Conservation (phyloP, 164 flowering plant species). For the Stephania yunnanensis region DNA sequence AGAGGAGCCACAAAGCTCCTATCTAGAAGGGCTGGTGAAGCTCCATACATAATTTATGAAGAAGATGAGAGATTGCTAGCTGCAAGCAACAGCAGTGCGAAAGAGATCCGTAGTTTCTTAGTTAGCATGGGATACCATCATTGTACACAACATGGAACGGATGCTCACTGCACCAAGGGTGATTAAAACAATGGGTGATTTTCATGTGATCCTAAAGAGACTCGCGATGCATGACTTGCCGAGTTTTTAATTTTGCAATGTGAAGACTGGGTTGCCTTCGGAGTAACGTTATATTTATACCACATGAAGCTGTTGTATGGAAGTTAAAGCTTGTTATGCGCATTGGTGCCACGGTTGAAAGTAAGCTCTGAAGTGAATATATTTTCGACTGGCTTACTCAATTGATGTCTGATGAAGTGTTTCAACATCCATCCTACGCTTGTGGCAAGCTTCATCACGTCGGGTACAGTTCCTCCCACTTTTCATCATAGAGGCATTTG, state of each 20-base stretch:
- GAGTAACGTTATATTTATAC: background rate
- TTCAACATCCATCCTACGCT: background rate
- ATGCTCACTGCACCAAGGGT: slow-evolving; percentile 88
- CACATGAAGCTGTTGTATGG: background rate
- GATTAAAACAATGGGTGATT: background rate
- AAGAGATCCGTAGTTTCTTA: slow-evolving; percentile 74
- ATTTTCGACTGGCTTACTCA: background rate
- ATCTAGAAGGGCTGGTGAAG: slow-evolving; percentile 67
- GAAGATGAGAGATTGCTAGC: slow-evolving; percentile 85
- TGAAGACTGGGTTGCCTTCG: background rate
- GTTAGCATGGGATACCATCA: slow-evolving; percentile 61
- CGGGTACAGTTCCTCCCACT: background rate
- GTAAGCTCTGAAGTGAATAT: background rate
- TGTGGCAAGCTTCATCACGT: background rate
- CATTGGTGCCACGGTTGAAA: background rate
- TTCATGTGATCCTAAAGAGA: background rate
- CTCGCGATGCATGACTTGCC: background rate
- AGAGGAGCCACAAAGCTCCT: slow-evolving; percentile 76
- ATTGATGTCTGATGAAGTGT: background rate
- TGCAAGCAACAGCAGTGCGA: slow-evolving; percentile 87
- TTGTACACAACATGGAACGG: slow-evolving; percentile 81
- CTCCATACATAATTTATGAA: slow-evolving; percentile 88
- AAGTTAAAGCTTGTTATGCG: background rate
- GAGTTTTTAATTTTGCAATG: background rate
- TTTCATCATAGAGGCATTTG: background rate